These are phyloP conservation scores for Schizosaccharomyces octosporus DNA, from an alignment of 805 yeast species.

Conservation along the genomic window DNA sequence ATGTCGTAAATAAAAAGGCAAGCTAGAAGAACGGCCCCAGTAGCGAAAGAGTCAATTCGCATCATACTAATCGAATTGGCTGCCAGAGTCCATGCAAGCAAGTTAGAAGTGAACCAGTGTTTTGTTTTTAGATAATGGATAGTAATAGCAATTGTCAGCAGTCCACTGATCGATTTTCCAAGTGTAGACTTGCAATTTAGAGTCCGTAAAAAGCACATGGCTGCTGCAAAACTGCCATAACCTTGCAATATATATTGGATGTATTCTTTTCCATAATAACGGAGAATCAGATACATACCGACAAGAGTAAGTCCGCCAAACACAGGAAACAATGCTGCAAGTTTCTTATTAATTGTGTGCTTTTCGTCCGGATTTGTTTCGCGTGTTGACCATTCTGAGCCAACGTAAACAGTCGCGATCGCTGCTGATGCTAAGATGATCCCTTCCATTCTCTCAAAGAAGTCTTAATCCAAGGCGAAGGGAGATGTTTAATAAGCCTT, in stretches of 20 bases:
- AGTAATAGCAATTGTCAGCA: conserved; percentile 7
- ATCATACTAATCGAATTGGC: conserved; percentile 20
- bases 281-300: neutral
- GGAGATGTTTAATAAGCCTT: no score
- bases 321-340: neutral
- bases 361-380: neutral
- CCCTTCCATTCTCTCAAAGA: neutral
- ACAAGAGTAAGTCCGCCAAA: neutral
- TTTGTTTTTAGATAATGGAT: conserved; percentile 10
- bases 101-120: conserved; percentile 26
- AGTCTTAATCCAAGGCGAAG: neutral
- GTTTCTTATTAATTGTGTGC: neutral
- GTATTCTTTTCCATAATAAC: neutral
- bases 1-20: conserved; percentile 38
- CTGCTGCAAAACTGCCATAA: neutral
- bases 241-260: neutral
- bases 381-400: neutral
- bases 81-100: conserved; percentile 20
- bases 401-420: neutral
- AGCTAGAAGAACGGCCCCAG: conserved; percentile 22
- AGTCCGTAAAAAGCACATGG: neutral
- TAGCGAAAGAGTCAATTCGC: conserved; percentile 21
- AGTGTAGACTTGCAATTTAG: conserved; percentile 2
- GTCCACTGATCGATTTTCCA: conserved; percentile 6
- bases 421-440: neutral